Conservation (phyloP, 2,329 filamentous ascomycete genomes). For the Passalora sequoiae region DNA sequence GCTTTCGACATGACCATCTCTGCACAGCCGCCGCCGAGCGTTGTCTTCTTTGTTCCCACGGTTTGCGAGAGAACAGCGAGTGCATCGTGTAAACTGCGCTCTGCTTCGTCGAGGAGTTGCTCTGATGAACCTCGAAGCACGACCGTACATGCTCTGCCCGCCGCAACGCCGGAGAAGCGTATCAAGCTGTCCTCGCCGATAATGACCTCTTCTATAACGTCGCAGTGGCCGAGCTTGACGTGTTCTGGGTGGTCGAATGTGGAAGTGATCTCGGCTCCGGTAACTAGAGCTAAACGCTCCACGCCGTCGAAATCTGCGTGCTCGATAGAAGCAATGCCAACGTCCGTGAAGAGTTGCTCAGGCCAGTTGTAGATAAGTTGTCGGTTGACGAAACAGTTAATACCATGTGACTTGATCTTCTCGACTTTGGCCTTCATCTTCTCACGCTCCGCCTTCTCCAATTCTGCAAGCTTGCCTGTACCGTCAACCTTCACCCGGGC, state of each 20-base stretch:
- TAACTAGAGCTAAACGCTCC: conserved; percentile 88
- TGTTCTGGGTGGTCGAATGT: conserved; percentile 98
- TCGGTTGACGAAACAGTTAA: conserved; percentile 99
- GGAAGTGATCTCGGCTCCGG: conserved; percentile 92
- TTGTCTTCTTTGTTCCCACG: conserved; percentile 87
- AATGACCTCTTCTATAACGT: conserved; percentile 94
- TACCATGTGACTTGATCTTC: conserved; percentile 95
- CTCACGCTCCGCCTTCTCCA: conserved; percentile 96
- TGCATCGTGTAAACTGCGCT: conserved; percentile 92
- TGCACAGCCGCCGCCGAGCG: conserved; percentile 88
- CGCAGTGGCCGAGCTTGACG: conserved; percentile 92
- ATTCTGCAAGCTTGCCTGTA: conserved; percentile 93
- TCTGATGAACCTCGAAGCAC: conserved; percentile 94
- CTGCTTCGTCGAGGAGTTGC: conserved; percentile 93
- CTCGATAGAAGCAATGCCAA: conserved; percentile 96
- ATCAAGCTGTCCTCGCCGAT: conserved; percentile 97
- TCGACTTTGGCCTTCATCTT: conserved; percentile 99
- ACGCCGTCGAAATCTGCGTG: conserved; percentile 99
- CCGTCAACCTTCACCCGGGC: conserved; percentile 94
- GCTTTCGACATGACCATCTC: conserved; percentile 99
- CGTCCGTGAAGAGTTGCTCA: conserved; percentile 96
- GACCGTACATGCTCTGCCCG: conserved; percentile 91
- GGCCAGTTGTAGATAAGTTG: conserved; percentile 99
- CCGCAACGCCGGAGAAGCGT: conserved; percentile 93
- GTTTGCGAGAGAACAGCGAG: conserved; percentile 95